Evolutionary conservation across 345 rosid species (phyloP).

Genomic region (Arabis alpina): DNA sequence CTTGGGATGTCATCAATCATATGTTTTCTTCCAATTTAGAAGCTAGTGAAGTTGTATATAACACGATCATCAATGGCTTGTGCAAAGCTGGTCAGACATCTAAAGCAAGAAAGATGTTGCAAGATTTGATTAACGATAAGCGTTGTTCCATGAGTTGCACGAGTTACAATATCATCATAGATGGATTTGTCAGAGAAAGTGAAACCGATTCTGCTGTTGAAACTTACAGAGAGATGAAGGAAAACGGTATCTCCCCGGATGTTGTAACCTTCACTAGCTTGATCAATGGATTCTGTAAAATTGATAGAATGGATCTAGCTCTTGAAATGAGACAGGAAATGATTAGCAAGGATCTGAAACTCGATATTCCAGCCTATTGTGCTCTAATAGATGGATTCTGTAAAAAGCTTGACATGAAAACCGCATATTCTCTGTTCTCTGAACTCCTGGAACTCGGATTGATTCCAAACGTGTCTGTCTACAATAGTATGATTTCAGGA

Average conservation of each 20-base stretch:
- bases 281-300: slow-evolving; percentile 66
- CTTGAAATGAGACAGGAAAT: slow-evolving; percentile 56
- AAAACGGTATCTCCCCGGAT: slow-evolving; percentile 47
- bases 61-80: slow-evolving; percentile 61
- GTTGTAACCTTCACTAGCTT: slow-evolving; percentile 65
- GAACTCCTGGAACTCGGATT: slow-evolving; percentile 66
- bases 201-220: slow-evolving; percentile 50
- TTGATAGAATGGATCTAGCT: slow-evolving; percentile 54
- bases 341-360: slow-evolving; percentile 56
- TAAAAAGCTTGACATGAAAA: slow-evolving; percentile 60
- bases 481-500: slow-evolving; percentile 67
- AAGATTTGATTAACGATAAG: slow-evolving; percentile 41
- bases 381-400: slow-evolving; percentile 69
- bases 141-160: slow-evolving; percentile 54
- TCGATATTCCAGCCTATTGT: slow-evolving; percentile 58
- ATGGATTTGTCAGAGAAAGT: slow-evolving; percentile 67
- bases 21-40: slow-evolving; percentile 53
- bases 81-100: slow-evolving; percentile 61
- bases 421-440: slow-evolving; percentile 53
- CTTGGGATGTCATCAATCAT: slow-evolving; percentile 52
- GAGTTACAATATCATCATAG: slow-evolving; percentile 65
- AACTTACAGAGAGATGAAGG: slow-evolving; percentile 58
- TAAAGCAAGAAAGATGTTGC: slow-evolving; percentile 57
- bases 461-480: slow-evolving; percentile 57
- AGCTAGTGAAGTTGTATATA: slow-evolving; percentile 60